These are phyloP conservation scores for Medakamo hakoo DNA, from an alignment of 139 green algal species.

Conservation along the genomic window DNA sequence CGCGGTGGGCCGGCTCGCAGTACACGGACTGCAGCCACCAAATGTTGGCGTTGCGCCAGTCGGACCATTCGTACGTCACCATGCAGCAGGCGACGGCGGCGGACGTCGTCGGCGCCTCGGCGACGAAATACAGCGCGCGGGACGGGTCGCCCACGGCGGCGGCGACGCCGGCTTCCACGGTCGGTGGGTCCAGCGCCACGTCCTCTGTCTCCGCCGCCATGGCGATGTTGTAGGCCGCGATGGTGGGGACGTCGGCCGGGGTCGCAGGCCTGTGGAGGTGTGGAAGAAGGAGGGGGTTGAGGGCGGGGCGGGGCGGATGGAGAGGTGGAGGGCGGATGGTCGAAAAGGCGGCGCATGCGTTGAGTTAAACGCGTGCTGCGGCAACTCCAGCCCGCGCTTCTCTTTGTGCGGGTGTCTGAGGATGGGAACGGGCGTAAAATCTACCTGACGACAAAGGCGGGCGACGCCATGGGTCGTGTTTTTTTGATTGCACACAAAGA, in stretches of 20 bases:
- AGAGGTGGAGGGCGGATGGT: too few relatives aligned
- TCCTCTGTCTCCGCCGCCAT: slow-evolving; percentile 15
- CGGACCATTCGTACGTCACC: slow-evolving; percentile 15
- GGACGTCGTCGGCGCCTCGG: neutral
- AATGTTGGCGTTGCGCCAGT: slow-evolving; percentile 13
- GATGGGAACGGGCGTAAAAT: too few relatives aligned
- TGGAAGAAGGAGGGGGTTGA: too few relatives aligned
- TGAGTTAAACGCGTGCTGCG: too few relatives aligned
- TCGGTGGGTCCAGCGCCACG: slow-evolving; percentile 7
- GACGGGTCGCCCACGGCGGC: slow-evolving; percentile 3
- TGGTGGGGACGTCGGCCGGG: neutral
- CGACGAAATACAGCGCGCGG: slow-evolving; percentile 10
- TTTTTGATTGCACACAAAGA: too few relatives aligned
- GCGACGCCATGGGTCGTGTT: too few relatives aligned
- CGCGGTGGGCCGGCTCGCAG: neutral
- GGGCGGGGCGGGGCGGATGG: too few relatives aligned
- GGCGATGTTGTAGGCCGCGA: slow-evolving; percentile 6
- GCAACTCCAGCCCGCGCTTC: too few relatives aligned
- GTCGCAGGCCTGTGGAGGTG: neutral
- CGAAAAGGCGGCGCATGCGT: too few relatives aligned
- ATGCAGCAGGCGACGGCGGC: neutral
- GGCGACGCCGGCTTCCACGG: slow-evolving; percentile 1
- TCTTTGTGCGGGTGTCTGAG: too few relatives aligned
- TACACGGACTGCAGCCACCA: slow-evolving; percentile 18
- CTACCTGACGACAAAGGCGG: too few relatives aligned